A percentile compares a stretch with the other conserved stretches of the same genome.
Conservation (phyloP, 345 rosid genomes). For the Mercurialis annua region DNA sequence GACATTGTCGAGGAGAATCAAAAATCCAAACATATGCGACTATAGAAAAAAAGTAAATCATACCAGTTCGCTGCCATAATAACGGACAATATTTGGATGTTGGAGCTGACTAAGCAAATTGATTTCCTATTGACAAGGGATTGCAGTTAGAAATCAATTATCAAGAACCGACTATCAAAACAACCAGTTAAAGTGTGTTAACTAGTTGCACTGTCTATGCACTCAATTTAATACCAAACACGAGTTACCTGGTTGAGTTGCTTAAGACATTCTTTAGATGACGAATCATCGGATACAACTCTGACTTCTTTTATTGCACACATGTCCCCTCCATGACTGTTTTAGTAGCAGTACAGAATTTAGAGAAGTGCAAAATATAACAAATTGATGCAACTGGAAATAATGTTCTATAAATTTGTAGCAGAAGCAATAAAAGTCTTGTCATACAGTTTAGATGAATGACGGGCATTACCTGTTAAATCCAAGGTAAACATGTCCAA, state of each 20-base stretch:
- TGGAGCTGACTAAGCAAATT: constrained; percentile 81
- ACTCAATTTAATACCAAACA: constrained; percentile 6
- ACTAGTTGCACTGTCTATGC: neutral
- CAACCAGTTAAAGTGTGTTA: neutral
- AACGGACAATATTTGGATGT: constrained; percentile 88
- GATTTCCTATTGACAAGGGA: constrained; percentile 66
- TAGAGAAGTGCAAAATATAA: constrained; percentile 14
- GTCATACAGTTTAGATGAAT: neutral
- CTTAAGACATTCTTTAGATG: constrained; percentile 80
- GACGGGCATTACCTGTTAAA: constrained; percentile 65
- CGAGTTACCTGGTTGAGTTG: constrained; percentile 81
- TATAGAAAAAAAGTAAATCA: constrained; percentile 14
- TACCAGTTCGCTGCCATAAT: constrained; percentile 96
- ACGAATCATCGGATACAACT: constrained; percentile 73
- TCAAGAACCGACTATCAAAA: constrained; percentile 2
- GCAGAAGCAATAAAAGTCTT: neutral
- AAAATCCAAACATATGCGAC: neutral
- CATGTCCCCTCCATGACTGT: constrained; percentile 85
- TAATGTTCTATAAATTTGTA: no score
- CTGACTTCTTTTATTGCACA: constrained; percentile 97
- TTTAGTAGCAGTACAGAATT: constrained; percentile 19
- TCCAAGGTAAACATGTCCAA: constrained; percentile 90
- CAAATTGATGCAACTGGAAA: neutral
- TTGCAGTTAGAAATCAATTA: constrained; percentile 15
- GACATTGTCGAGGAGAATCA: constrained; percentile 7